phyloP scores from a whole-genome alignment of 805 yeast genomes.

The Saturnispora mendoncae region DNA sequence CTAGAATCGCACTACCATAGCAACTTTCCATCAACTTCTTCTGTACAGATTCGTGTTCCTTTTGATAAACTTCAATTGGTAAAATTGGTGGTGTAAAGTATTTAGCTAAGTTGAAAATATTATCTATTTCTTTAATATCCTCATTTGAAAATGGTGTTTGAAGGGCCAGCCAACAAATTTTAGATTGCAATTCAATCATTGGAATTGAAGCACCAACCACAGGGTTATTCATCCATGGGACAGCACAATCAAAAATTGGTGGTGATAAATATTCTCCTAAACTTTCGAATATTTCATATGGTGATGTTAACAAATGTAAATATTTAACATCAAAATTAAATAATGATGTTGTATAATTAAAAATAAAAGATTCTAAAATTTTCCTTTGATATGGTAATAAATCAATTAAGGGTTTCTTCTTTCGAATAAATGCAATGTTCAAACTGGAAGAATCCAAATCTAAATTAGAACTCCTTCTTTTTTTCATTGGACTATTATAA shows the following conservation, averaged over 20 bases:
- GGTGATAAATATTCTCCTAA: conserved; percentile 24
- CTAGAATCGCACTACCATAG: conserved; percentile 13
- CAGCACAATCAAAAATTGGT: conserved; percentile 28
- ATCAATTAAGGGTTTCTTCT: background rate
- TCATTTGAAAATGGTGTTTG: conserved; percentile 12
- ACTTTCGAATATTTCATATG: conserved; percentile 31
- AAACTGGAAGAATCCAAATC: conserved; percentile 3
- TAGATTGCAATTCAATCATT: conserved; percentile 32
- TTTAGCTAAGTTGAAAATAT: conserved; percentile 12
- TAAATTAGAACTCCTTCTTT: conserved; percentile 3
- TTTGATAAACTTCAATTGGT: conserved; percentile 12
- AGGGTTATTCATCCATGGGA: conserved; percentile 36
- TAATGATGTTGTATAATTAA: conserved; percentile 33
- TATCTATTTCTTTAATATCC: conserved; percentile 2
- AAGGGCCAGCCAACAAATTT: conserved; percentile 29
- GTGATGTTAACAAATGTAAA: conserved; percentile 30
- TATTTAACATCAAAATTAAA: conserved; percentile 27
- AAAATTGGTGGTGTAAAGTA: conserved; percentile 14
- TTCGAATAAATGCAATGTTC: background rate
- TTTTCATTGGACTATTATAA: background rate
- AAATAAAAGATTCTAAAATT: conserved; percentile 37
- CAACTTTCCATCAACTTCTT: conserved; percentile 17
- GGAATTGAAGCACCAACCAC: conserved; percentile 33
- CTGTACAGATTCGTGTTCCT: conserved; percentile 16
- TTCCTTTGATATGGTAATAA: conserved; percentile 27